These are phyloP conservation scores for Tricholoma hemisulphureum DNA, from an alignment of 768 basidiomycete genomes.

Conservation along the genomic window DNA sequence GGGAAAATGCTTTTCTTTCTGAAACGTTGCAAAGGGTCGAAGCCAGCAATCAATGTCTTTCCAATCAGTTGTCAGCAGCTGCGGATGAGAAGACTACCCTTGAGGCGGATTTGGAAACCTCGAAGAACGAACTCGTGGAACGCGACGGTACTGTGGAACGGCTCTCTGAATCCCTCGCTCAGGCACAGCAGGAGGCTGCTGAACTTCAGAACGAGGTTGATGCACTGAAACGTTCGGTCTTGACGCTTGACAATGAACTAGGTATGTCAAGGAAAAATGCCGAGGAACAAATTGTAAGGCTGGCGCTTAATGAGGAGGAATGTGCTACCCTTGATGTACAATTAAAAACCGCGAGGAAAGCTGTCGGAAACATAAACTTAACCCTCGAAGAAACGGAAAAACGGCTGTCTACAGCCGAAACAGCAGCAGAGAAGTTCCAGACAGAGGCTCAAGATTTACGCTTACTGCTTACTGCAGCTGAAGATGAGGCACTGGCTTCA, in stretches of 20 bases:
- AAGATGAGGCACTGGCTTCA: constrained; percentile 4
- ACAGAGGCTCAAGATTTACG: constrained; percentile 11
- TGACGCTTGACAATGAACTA: constrained; percentile 6
- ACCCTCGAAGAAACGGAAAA: constrained; percentile 7
- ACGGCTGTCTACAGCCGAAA: constrained; percentile 9
- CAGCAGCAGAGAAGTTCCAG: constrained; percentile 9
- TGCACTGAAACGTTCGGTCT: neutral
- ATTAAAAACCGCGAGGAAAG: constrained; percentile 11
- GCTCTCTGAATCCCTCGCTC: neutral
- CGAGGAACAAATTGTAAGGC: constrained; percentile 9
- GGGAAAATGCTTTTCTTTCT: constrained; percentile 3
- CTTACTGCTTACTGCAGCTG: constrained; percentile 5
- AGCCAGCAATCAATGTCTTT: neutral
- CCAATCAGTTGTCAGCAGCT: constrained; percentile 6
- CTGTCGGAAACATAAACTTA: constrained; percentile 3
- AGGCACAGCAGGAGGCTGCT: neutral
- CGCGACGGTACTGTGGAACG: neutral
- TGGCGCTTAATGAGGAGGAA: constrained; percentile 12
- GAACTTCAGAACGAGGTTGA: neutral
- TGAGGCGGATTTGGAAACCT: constrained; percentile 1
- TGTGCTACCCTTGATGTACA: constrained; percentile 6
- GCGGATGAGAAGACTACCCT: constrained; percentile 6
- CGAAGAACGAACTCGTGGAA: neutral
- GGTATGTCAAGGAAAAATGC: constrained; percentile 11
- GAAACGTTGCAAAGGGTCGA: neutral